Base-by-base conservation (phyloP, 73 alveolate genomes). In the Paramecium biaurelia region DNA sequence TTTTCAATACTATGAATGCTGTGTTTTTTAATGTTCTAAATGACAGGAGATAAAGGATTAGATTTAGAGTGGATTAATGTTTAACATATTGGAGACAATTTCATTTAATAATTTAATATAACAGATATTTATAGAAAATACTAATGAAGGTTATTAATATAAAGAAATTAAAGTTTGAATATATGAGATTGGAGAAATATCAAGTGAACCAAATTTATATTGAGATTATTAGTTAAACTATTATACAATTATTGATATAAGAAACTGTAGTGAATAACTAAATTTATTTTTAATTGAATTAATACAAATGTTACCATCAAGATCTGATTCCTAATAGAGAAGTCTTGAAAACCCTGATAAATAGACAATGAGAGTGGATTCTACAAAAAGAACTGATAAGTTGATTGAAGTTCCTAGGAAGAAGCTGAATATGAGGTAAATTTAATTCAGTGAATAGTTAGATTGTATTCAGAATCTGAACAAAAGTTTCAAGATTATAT, bases 381-480 rank as follows among this genome's bases (percentile, higher is more conserved):
- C 84, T 2, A 63, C 84, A 63, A 63, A 63, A 41, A 26, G 84
- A 26, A 63, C 24, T 63, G 84, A 63, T 3, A 63, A 63, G 15
- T 63, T 63, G 84, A 26, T 63, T 11, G 84, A 63, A 26, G 84
- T 63, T 63, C 84, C 84, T 14, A 4, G 84, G 3, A 63, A 63
- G 84, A 63, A 63, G 45, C 26, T 63, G 20, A 63, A 63, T 24
- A 63, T 32, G 45, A 63, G 45, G 84, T 63, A 63, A 18, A 63
- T 26, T 30, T 9, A 63, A 63, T 63, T 63, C 84, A 63, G 84
- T 63, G 45, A 63, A 18, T 49, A 63, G 86, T 72, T 72, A 72
- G 86, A 72, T 38, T 72, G 41, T 72, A 72, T 72, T 5, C 86
- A 35, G 56, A 72, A 72, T 28, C 86, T 34, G 86, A 72, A 42